Evolutionary conservation across 2,329 filamentous ascomycete species (phyloP).

Genomic region (Colletotrichum euphorbiae): DNA sequence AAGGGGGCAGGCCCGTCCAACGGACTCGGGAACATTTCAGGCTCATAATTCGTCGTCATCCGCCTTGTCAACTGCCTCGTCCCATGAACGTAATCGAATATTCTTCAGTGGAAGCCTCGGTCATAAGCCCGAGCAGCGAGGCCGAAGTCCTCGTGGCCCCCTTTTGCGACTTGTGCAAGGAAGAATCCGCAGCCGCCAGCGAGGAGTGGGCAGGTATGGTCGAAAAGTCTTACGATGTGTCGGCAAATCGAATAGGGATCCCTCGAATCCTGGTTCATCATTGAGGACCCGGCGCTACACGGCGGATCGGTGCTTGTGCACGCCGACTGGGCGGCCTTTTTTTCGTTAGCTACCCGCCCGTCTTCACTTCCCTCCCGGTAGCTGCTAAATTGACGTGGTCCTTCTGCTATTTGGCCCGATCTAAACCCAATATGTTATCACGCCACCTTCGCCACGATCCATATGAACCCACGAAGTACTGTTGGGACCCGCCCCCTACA

Average conservation of each 20-base stretch:
- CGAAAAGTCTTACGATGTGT: constrained; percentile 13
- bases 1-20: not conserved
- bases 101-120: constrained; percentile 12
- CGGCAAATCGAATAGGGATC: not conserved
- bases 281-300: not conserved
- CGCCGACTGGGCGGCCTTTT: constrained; percentile 14
- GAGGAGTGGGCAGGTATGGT: constrained; percentile 8
- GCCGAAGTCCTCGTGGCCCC: constrained; percentile 13
- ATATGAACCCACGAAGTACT: too few relatives aligned
- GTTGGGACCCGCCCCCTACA: too few relatives aligned
- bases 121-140: constrained; percentile 8
- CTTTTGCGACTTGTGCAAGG: constrained; percentile 12
- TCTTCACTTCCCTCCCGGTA: too few relatives aligned
- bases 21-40: not conserved
- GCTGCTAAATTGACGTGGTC: too few relatives aligned
- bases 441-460: too few relatives aligned
- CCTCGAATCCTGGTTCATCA: constrained; percentile 3
- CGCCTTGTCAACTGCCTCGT: not conserved
- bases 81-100: not conserved
- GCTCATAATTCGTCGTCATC: constrained; percentile 16
- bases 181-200: constrained; percentile 1
- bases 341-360: constrained; percentile 4
- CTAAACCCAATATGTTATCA: too few relatives aligned
- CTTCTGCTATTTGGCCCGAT: too few relatives aligned
- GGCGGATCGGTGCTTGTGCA: constrained; percentile 31